Base-by-base conservation (phyloP, 345 rosid genomes). In the Ceriops decandra region DNA sequence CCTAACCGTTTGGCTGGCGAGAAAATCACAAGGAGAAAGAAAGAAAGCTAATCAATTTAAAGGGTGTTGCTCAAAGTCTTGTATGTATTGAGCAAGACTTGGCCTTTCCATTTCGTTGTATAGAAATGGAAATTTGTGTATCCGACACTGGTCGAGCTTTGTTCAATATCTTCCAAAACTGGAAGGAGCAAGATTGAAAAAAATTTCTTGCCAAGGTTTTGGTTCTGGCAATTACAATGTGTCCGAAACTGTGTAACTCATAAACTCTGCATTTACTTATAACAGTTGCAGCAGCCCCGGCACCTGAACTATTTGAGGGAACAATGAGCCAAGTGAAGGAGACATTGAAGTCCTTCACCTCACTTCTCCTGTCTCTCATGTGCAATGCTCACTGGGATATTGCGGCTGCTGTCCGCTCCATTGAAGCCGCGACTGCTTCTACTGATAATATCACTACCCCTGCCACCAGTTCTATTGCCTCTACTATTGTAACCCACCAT, bases 381-480 rank as follows among this genome's bases (percentile, higher is more conserved):
- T 85, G 92, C 31, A 74, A 87, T 60, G 99, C 97, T 5, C 99
- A 80, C 16, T 89, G 99, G 99, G 97, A 95, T 77, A 91, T 91
- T 19, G 80, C 90, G 6, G 96, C 97, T 15, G 96, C 96, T 0
- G 95, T 93, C 61, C 95, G 96, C 2, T 95, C 97, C 53, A 95
- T 95, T 28, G 97, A 88, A 76, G 87, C 96, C 2, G 96, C 96
- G 2, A 72, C 85, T 6, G 72, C 89, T 20, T 63, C 73, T 52
- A 73, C 71, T 22, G 85, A 82, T 0, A 60, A 70, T 47, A 61
- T 64, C 2, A 57, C 71, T 70, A 24, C 51, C 47, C 57, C 66
- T 35, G 73, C 81, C 67, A 72, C 80, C 53, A 71, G 66, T 24
- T 58, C 75, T 19, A 68, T 85, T 51, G 79, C 85, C 6, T 85